Evolutionary conservation across 257 asterid species (phyloP).

Genomic region (Lantana camara): DNA sequence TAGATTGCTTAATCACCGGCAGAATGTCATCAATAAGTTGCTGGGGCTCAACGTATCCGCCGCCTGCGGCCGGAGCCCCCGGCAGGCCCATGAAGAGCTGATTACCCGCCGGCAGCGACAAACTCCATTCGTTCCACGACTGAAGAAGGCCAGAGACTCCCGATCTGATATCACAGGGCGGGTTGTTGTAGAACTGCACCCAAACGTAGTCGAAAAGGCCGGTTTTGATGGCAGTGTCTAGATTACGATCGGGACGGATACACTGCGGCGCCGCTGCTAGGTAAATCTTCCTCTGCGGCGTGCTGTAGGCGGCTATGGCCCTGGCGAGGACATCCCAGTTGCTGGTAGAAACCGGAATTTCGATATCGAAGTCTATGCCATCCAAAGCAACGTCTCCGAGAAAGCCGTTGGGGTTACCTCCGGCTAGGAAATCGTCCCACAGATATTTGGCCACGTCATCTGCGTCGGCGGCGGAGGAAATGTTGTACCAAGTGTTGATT

Average conservation of each 20-base stretch:
- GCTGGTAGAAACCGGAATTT: conserved; percentile 12
- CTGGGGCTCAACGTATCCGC: neutral
- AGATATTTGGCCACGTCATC: conserved; percentile 41
- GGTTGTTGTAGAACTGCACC: conserved; percentile 70
- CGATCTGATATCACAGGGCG: conserved; percentile 35
- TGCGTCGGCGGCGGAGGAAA: conserved; percentile 45
- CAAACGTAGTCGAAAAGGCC: conserved; percentile 67
- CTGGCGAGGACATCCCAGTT: conserved; percentile 50
- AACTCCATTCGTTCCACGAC: neutral
- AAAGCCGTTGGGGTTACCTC: conserved; percentile 45
- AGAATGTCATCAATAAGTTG: neutral
- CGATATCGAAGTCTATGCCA: conserved; percentile 62
- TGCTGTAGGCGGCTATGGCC: conserved; percentile 32
- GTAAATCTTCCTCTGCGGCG: conserved; percentile 38
- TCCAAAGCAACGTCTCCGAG: conserved; percentile 47
- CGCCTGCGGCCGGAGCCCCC: conserved; percentile 34
- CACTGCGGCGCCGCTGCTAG: conserved; percentile 66
- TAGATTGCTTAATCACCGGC: neutral
- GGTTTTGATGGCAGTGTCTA: conserved; percentile 39
- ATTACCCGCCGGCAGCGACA: neutral
- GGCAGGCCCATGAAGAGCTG: conserved; percentile 45
- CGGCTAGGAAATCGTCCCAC: conserved; percentile 47
- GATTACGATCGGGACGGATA: conserved; percentile 35
- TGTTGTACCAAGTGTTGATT: conserved; percentile 30
- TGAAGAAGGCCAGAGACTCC: conserved; percentile 1